These are phyloP conservation scores for Cyberlindnera euphorbiiphila DNA, from an alignment of 805 yeast species.

Conservation along the genomic window DNA sequence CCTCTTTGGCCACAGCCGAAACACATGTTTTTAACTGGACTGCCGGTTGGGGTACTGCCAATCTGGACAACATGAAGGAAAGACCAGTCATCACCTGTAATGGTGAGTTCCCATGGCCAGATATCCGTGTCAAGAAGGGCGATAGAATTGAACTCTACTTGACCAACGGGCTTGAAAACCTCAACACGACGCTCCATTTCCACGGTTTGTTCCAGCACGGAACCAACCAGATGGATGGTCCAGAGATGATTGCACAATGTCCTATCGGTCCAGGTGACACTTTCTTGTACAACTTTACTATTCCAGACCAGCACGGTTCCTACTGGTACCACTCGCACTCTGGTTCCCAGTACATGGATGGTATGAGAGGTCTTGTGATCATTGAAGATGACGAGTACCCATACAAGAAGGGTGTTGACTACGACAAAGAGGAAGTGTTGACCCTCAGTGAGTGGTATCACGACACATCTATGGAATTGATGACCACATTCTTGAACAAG, in stretches of 20 bases:
- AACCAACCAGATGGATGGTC: slow-evolving; percentile 84
- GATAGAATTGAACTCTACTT: slow-evolving; percentile 73
- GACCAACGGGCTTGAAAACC: slow-evolving; percentile 65
- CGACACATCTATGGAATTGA: slow-evolving; percentile 44
- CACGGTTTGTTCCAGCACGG: slow-evolving; percentile 86
- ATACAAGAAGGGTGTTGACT: slow-evolving; percentile 45
- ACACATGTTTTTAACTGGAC: slow-evolving; percentile 65
- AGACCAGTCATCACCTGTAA: slow-evolving; percentile 43
- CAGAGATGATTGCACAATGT: slow-evolving; percentile 84
- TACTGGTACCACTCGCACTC: slow-evolving; percentile 98
- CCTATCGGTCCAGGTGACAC: slow-evolving; percentile 80
- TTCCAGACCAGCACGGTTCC: slow-evolving; percentile 76
- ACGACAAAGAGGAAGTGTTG: slow-evolving; percentile 73
- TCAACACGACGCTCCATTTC: slow-evolving; percentile 75
- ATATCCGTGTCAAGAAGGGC: slow-evolving; percentile 67
- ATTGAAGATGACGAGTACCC: slow-evolving; percentile 59
- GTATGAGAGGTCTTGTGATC: slow-evolving; percentile 76
- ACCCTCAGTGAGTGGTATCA: slow-evolving; percentile 90
- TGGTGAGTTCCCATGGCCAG: slow-evolving; percentile 80
- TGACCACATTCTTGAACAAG: slow-evolving; percentile 54
- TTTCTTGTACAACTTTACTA: slow-evolving; percentile 82
- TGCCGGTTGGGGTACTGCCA: slow-evolving; percentile 51
- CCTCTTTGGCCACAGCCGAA: slow-evolving; percentile 14
- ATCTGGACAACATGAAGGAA: slow-evolving; percentile 37
- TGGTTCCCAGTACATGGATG: slow-evolving; percentile 88